Evolutionary conservation across 768 basidiomycete genomes (phyloP), one percentile per base, ranked within the genome.

Genomic region (Porphyrellus cyaneotinctus): DNA sequence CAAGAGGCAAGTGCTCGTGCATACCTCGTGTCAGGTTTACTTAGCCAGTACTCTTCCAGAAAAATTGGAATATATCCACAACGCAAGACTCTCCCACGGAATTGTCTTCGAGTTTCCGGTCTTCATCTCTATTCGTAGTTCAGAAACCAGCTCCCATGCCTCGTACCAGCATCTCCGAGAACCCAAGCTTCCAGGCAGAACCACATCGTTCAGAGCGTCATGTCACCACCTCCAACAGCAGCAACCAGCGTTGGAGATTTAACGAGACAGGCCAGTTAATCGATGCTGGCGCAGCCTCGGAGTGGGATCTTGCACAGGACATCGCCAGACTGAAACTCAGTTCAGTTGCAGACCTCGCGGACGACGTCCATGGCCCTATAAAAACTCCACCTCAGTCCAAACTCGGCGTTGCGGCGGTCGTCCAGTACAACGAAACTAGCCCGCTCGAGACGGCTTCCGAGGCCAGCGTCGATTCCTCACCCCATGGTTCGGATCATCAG

Each of bases 281-380:
- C 31, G 83, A 87, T 66, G 69, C 78, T 26, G 78, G 78, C 17
- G 73, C 73, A 45, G 59, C 79, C 47, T 70, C 78, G 47, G 78
- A 81, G 43, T 90, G 88, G 88, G 83, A 84, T 49, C 76, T 90
- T 53, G 75, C 85, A 36, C 84, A 88, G 64, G 84, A 85, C 56
- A 81, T 91, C 47, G 83, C 81, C 58, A 81, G 84, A 67, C 71
- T 90, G 58, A 84, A 85, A 63, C 83, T 91, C 51, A 75, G 74
- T 58, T 79, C 81, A 56, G 78, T 76, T 52, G 66, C 72, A 43
- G 83, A 84, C 37, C 61, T 66, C 46, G 66, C 69, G 49, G 82
- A 83, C 49, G 79, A 82, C 32, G 74, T 77, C 52, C 74, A 70
- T 45, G 63, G 67, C 18, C 75, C 80, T 57, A 75, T 87, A 64